Evolutionary conservation across 2,329 filamentous ascomycete genomes (phyloP).

Genomic region (Fusarium sp.): DNA sequence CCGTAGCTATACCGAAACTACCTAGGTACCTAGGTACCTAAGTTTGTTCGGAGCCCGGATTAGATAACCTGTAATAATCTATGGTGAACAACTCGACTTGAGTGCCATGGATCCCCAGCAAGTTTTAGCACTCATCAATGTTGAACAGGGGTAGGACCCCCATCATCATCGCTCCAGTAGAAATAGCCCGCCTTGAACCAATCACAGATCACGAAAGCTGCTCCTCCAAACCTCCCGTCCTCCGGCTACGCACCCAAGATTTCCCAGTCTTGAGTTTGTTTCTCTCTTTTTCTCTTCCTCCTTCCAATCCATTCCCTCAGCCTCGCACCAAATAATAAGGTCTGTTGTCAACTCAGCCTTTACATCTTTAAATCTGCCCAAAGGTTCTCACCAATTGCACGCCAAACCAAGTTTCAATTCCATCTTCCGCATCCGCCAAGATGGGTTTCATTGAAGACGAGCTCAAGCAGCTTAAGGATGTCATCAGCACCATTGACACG

Average conservation of each 20-base stretch:
- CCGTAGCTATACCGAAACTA: constrained; percentile 29
- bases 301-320: constrained; percentile 18
- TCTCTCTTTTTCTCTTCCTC: constrained; percentile 35
- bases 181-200: constrained; percentile 31
- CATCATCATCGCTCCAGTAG: constrained; percentile 37
- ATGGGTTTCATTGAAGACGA: constrained; percentile 93
- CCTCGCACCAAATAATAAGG: constrained; percentile 28
- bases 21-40: no score
- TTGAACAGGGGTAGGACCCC: constrained; percentile 28
- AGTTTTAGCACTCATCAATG: constrained; percentile 1
- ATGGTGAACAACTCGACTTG: neutral
- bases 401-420: constrained; percentile 34
- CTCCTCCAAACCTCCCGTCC: constrained; percentile 46
- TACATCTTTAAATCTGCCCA: constrained; percentile 23
- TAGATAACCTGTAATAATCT: neutral
- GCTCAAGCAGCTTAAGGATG: constrained; percentile 84
- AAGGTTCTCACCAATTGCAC: constrained; percentile 30
- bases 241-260: constrained; percentile 48
- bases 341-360: constrained; percentile 16
- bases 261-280: constrained; percentile 43
- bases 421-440: constrained; percentile 54
- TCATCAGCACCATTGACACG: constrained; percentile 84
- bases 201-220: constrained; percentile 42
- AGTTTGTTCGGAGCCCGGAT: neutral
- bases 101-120: constrained; percentile 30